Conservation (phyloP, 768 basidiomycete species). For the Brasilioporus rufonigricans region DNA sequence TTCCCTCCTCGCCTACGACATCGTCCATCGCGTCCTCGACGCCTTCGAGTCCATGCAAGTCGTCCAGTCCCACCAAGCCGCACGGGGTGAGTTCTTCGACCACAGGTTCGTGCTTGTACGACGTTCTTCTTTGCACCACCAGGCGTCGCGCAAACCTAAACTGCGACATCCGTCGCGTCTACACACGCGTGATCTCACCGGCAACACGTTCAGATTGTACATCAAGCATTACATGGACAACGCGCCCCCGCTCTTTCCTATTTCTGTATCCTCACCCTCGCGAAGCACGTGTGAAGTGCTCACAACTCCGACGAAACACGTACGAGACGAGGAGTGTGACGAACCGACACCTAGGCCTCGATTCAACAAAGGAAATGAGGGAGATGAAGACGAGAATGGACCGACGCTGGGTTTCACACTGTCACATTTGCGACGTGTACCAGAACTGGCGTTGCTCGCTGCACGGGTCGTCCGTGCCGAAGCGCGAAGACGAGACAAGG, state of each 20-base stretch:
- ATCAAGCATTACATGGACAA: conserved; percentile 79
- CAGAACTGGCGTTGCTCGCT: conserved; percentile 66
- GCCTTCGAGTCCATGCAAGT: conserved; percentile 29
- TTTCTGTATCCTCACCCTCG: neutral
- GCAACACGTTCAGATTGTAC: conserved; percentile 71
- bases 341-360: conserved; percentile 14
- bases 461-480: conserved; percentile 63
- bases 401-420: conserved; percentile 55
- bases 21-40: conserved; percentile 28
- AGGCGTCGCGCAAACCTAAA: conserved; percentile 35
- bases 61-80: conserved; percentile 22
- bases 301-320: conserved; percentile 35
- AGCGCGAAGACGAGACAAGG: conserved; percentile 49
- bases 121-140: neutral
- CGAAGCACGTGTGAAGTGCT: conserved; percentile 1
- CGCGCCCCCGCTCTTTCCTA: conserved; percentile 24
- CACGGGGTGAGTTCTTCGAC: conserved; percentile 3
- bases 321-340: conserved; percentile 7
- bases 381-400: neutral
- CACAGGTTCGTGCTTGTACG: neutral
- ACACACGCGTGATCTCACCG: conserved; percentile 63
- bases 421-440: conserved; percentile 74
- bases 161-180: conserved; percentile 74
- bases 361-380: neutral
- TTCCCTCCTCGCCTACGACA: conserved; percentile 21